Base-by-base conservation (phyloP, 257 asterid species). In the Penstemon barbatus region DNA sequence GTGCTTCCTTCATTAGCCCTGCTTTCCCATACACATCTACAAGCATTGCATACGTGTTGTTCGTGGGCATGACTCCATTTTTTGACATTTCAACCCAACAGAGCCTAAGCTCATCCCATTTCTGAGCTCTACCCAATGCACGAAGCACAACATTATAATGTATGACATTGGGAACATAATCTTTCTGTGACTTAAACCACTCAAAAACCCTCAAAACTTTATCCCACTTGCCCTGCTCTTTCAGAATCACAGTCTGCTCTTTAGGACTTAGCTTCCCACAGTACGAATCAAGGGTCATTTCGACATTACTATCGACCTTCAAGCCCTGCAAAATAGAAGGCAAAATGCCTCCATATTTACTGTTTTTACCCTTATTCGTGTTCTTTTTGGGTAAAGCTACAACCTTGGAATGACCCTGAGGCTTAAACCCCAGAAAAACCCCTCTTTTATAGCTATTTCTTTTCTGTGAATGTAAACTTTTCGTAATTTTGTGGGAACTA, bases 31-130 rank as follows among this genome's bases (percentile, higher is more conserved):
- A 93, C 79, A 90, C 98, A 79, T 93, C 98, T 8, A 93, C 94
- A 59, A 93, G 98, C 97, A 90, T 93, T 12, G 85, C 81, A 50
- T 90, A 93, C 0, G 98, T 93, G 77, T 93, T 90, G 48, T 92
- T 92, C 9, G 97, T 82, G 3, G 98, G 91, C 37, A 81, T 68
- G 68, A 92, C 85, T 5, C 86, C 83, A 40, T 63, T 75, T 60
- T 87, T 84, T 0, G 97, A 95, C 98, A 92, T 92, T 42, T 92
- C 96, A 72, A 90, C 81, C 98, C 98, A 92, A 72, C 91, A 86
- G n/a, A 86, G 95, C 79, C 98, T 86, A 85, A 93, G 76, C 49
- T 90, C 90, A 72, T 90, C 98, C 98, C 98, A 93, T 83, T 79
- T 88, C 71, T 75, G 77, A 43, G 98, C 96, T 65, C 87, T 76